These are phyloP conservation scores for Nannochloris sp. DNA, from an alignment of 139 green algal genomes.

Conservation along the genomic window DNA sequence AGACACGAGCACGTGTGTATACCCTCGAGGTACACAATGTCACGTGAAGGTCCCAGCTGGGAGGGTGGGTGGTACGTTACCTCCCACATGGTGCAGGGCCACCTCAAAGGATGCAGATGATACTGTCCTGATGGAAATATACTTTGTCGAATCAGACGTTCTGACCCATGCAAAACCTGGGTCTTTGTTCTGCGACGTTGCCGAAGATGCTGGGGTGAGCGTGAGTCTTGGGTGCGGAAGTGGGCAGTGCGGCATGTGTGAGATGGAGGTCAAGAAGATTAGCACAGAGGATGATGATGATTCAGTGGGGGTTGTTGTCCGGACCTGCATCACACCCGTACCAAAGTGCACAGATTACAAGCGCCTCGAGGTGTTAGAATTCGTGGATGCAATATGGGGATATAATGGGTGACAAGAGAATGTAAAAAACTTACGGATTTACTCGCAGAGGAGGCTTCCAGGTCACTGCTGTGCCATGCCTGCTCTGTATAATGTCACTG, in stretches of 20 bases:
- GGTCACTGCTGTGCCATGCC: too few species aligned
- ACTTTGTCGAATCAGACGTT: neutral
- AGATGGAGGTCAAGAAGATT: constrained; percentile 27
- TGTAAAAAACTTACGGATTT: too few species aligned
- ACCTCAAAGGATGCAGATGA: neutral
- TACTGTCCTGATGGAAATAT: neutral
- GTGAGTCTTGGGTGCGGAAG: constrained; percentile 18
- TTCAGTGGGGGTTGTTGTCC: constrained; percentile 4
- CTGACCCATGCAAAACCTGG: neutral
- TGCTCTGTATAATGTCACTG: neutral
- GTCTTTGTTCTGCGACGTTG: constrained; percentile 4
- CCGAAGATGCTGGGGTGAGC: constrained; percentile 11
- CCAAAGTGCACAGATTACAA: constrained; percentile 7
- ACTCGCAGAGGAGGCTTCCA: too few species aligned
- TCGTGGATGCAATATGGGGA: constrained; percentile 15
- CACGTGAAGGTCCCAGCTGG: too few species aligned
- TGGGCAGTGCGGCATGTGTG: constrained; percentile 22
- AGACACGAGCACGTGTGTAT: too few species aligned
- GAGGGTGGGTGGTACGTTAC: too few species aligned
- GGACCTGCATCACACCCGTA: constrained; percentile 9
- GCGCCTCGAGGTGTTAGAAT: constrained; percentile 7
- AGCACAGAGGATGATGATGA: neutral
- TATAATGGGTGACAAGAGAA: constrained; percentile 3
- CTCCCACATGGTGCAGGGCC: neutral
- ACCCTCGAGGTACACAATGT: too few species aligned